These are phyloP conservation scores for Aspergillus nanangensis DNA, from an alignment of 495 filamentous ascomycete genomes.

Conservation along the genomic window DNA sequence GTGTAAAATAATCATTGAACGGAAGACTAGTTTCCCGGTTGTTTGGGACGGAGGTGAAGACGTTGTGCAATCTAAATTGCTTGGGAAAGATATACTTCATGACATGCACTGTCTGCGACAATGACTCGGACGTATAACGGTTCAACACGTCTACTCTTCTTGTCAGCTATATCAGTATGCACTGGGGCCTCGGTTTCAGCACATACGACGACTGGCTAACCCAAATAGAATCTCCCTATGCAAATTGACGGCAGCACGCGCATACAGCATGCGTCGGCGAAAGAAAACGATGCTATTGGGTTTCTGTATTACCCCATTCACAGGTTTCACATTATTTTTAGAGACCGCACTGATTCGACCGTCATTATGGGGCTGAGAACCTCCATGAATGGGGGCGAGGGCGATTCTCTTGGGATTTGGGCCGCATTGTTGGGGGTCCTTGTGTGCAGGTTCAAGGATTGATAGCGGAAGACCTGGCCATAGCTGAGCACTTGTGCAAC, in stretches of 20 bases:
- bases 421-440: not conserved
- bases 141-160: conserved; percentile 72
- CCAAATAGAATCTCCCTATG: conserved; percentile 68
- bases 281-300: conserved; percentile 70
- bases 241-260: conserved; percentile 61
- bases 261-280: conserved; percentile 83
- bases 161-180: not conserved
- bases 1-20: conserved; percentile 76
- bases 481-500: not conserved
- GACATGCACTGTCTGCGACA: conserved; percentile 58
- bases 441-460: conserved; percentile 22
- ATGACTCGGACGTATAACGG: conserved; percentile 54
- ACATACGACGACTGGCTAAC: conserved; percentile 75
- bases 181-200: not conserved
- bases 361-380: not conserved
- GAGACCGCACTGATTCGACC: not conserved
- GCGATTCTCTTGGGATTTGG: not conserved
- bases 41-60: conserved; percentile 70
- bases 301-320: conserved; percentile 8
- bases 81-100: conserved; percentile 93
- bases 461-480: conserved; percentile 45
- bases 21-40: conserved; percentile 58
- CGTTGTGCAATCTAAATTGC: conserved; percentile 87
- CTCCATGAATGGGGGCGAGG: no score
- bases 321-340: not conserved